Percentiles rank a stretch among this genome's conserved stretches.
Evolutionary conservation across 1,284 basidiomycete species (phyloP).

Genomic region (Chondrostereum purpureum): DNA sequence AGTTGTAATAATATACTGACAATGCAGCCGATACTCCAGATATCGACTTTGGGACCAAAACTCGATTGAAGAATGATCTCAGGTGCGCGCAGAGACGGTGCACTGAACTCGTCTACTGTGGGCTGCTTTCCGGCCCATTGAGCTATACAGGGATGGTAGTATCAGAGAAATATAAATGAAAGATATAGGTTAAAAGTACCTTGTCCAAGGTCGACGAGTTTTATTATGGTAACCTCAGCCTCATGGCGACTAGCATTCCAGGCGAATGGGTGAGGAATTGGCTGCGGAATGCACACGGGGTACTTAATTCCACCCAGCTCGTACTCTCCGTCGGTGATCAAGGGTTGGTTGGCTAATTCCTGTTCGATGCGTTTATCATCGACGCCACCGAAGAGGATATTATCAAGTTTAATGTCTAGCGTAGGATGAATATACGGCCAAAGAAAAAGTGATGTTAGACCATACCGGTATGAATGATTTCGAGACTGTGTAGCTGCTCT

Average conservation of each 20-base stretch:
- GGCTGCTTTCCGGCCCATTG: no score
- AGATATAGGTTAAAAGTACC: no score
- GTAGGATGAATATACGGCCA: background rate
- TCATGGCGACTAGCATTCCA: conserved; percentile 5
- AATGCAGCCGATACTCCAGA: conserved; percentile 9
- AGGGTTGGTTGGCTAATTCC: background rate
- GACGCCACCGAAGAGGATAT: conserved; percentile 6
- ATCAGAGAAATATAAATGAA: no score
- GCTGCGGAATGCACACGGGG: conserved; percentile 1
- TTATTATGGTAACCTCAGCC: conserved; percentile 7
- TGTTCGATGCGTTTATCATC: background rate
- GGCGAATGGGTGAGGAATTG: conserved; percentile 6
- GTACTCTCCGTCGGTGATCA: conserved; percentile 3
- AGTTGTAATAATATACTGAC: background rate
- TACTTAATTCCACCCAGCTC: background rate
- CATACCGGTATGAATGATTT: conserved; percentile 9
- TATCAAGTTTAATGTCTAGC: conserved; percentile 9
- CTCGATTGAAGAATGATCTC: conserved; percentile 10
- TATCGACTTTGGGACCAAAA: conserved; percentile 8
- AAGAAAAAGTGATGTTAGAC: background rate
- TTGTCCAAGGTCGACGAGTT: conserved; percentile 8
- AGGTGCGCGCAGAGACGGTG: no score
- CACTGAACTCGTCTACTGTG: no score
- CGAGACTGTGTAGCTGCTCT: conserved; percentile 1
- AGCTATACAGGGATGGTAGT: no score